A percentile compares a stretch with the other conserved stretches of the same genome.
Conservation (phyloP, 495 filamentous ascomycete species). For the Hapsidospora chrysogenum region DNA sequence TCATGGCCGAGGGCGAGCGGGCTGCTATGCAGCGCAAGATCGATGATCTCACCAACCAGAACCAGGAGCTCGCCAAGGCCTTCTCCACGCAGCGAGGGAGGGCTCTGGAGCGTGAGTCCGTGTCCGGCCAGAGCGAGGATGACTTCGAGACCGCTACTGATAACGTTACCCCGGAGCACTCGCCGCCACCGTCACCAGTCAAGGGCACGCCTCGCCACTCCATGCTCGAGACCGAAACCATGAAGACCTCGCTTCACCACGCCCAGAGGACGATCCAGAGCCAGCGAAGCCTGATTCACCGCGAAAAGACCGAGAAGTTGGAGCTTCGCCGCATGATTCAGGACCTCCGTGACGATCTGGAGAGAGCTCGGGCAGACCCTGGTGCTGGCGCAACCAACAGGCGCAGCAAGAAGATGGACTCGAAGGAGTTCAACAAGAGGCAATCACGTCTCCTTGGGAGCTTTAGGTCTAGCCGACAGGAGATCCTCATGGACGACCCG, state of each 20-base stretch:
- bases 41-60: constrained; percentile 71
- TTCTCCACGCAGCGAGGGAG: constrained; percentile 51
- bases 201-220: constrained; percentile 85
- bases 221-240: constrained; percentile 78
- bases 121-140: constrained; percentile 39
- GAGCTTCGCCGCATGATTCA: constrained; percentile 92
- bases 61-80: constrained; percentile 73
- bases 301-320: constrained; percentile 95
- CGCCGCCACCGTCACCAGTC: constrained; percentile 74
- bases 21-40: constrained; percentile 59
- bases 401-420: constrained; percentile 56
- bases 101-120: constrained; percentile 42
- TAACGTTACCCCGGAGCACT: constrained; percentile 68
- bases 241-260: constrained; percentile 85
- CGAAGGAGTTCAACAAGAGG: constrained; percentile 55
- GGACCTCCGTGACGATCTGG: constrained; percentile 86
- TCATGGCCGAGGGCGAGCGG: constrained; percentile 58
- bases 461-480: constrained; percentile 54
- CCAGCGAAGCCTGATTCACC: constrained; percentile 81
- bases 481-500: constrained; percentile 54
- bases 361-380: constrained; percentile 49
- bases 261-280: constrained; percentile 94
- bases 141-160: constrained; percentile 48
- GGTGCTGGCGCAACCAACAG: constrained; percentile 25
- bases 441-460: constrained; percentile 59